phyloP scores from a whole-genome alignment of 352 stramenopile species.

The Globisporangium apiculatum region DNA sequence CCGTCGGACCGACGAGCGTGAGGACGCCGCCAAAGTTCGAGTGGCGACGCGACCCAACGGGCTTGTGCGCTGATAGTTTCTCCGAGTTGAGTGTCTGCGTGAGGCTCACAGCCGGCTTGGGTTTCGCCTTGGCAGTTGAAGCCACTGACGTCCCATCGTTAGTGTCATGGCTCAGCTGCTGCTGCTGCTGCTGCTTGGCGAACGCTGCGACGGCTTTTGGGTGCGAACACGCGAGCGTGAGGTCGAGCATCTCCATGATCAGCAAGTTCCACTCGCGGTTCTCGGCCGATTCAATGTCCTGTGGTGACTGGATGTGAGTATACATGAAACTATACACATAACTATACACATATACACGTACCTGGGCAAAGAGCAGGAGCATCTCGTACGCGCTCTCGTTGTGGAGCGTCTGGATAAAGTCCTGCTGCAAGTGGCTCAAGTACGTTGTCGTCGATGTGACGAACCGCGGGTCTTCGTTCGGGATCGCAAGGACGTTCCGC shows the following conservation, averaged over 20 bases:
- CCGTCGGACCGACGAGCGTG: slow-evolving; percentile 66
- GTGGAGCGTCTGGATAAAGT: slow-evolving; percentile 70
- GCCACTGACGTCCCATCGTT: neutral
- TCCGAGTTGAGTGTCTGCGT: slow-evolving; percentile 44
- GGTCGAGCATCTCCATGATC: slow-evolving; percentile 86
- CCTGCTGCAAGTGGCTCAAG: slow-evolving; percentile 73
- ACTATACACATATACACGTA: slow-evolving; percentile 2
- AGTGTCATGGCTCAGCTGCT: too few species aligned
- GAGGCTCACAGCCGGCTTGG: slow-evolving; percentile 16
- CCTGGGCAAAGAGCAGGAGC: slow-evolving; percentile 75
- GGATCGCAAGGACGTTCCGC: slow-evolving; percentile 76
- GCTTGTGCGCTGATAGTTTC: slow-evolving; percentile 34
- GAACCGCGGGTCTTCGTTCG: slow-evolving; percentile 71
- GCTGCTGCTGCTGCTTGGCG: slow-evolving; percentile 21
- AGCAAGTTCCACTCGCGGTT: slow-evolving; percentile 86
- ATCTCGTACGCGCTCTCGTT: slow-evolving; percentile 86
- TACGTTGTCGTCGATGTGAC: slow-evolving; percentile 77
- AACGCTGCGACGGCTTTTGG: slow-evolving; percentile 63
- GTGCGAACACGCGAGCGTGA: slow-evolving; percentile 65
- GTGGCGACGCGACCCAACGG: slow-evolving; percentile 40
- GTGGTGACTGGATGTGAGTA: neutral
- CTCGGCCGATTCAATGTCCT: slow-evolving; percentile 79
- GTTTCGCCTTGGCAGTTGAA: neutral
- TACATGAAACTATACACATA: too few species aligned
- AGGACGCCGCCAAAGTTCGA: slow-evolving; percentile 87